Evolutionary conservation across 2,329 filamentous ascomycete genomes (phyloP), one percentile per base, ranked within the genome.

Genomic region (Monilinia vaccinii-corymbosi): DNA sequence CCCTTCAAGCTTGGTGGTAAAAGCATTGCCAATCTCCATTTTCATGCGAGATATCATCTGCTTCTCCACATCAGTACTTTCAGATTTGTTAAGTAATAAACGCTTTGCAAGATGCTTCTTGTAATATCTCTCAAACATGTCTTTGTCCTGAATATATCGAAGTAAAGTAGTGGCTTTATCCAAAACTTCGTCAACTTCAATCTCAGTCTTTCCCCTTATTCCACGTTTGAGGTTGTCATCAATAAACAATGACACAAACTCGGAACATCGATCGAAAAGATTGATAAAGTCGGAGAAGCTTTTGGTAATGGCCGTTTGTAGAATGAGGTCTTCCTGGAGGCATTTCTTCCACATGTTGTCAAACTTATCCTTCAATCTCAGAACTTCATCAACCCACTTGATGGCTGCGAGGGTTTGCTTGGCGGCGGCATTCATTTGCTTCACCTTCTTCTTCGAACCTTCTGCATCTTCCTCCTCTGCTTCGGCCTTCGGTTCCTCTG

Each of bases 11-110:
- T 95, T 96, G 69, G 84, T 79, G 0, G 94, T 97, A 72, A 97
- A 97, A 66, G 91, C 87, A 72, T 95, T 96, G 44, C 94, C 94
- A 56, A 97, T 84, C 72, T 97, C 93, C 70, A 94, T 84, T 80
- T 97, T 97, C 91, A 99, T 97, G 64, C 93, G 89, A 0, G 87
- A 88, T 56, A 99, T 94, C 83, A 99, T 95, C 69, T 94, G 88
- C 72, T 93, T 92, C 75, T 99, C 94, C 0, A 91, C 90, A 69
- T 97, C 93, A 65, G 90, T 87, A 71, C 89, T 96, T 66, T 95
- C 87, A 0, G 91, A 93, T 69, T 94, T 95, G 71, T 87, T 89
- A 75, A 94, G 89, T 21, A 99, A 78, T 46, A 99, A 77, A 56
- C 94, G 85, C 62, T 90, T 87, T 48, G 90, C 93, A 28, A 99